These are phyloP conservation scores for Arthrobotrys sinensis DNA, from an alignment of 2,329 filamentous ascomycete species.

Conservation along the genomic window DNA sequence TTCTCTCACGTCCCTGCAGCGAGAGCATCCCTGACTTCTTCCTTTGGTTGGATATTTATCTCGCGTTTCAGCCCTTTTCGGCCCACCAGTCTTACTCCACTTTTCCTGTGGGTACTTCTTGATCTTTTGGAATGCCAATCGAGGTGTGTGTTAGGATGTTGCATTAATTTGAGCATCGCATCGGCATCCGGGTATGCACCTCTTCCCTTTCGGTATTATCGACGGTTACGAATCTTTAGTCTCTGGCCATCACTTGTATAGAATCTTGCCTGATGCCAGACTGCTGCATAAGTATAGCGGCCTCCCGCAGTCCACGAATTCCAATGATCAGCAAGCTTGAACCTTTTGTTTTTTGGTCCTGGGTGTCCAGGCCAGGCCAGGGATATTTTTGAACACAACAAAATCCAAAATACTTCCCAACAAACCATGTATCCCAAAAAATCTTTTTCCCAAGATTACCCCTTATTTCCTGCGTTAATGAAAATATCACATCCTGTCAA, in stretches of 20 bases:
- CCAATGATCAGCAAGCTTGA: not conserved
- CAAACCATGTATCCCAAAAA: slow-evolving; percentile 34
- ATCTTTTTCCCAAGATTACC: slow-evolving; percentile 47
- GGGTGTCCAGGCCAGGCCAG: slow-evolving; percentile 41
- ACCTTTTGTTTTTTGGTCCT: not conserved
- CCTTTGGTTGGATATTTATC: slow-evolving; percentile 51
- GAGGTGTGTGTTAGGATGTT: slow-evolving; percentile 36
- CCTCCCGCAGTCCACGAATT: not conserved
- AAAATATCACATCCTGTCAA: slow-evolving; percentile 56
- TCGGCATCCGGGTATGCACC: slow-evolving; percentile 37
- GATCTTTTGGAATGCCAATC: slow-evolving; percentile 50
- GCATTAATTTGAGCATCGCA: slow-evolving; percentile 37
- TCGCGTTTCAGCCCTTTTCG: slow-evolving; percentile 60
- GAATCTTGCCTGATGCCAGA: not conserved
- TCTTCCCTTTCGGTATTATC: slow-evolving; percentile 17
- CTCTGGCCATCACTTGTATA: not conserved
- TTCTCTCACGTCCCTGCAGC: slow-evolving; percentile 59
- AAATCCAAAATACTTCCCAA: slow-evolving; percentile 38
- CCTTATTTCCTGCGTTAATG: slow-evolving; percentile 49
- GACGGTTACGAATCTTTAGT: not conserved
- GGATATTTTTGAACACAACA: slow-evolving; percentile 28
- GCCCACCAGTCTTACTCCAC: slow-evolving; percentile 46
- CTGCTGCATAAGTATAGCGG: not conserved
- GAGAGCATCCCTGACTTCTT: slow-evolving; percentile 53
- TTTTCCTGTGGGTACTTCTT: slow-evolving; percentile 30